Base-by-base conservation (phyloP, 2,329 filamentous ascomycete genomes). In the Davidsoniella eucalypti region DNA sequence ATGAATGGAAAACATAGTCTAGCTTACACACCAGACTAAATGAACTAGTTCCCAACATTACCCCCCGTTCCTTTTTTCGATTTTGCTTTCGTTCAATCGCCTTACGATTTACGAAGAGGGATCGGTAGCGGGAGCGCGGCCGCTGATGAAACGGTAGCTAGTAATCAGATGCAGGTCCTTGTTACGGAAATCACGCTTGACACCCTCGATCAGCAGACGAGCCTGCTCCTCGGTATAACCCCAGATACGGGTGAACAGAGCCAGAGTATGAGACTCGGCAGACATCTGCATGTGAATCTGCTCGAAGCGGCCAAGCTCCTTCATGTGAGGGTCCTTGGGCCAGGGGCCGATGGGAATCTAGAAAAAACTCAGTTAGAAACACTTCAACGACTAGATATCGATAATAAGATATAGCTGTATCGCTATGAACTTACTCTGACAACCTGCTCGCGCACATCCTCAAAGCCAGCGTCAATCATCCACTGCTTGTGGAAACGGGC, bases 231-330 rank as follows among this genome's bases (percentile, higher is more conserved):
- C 58, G 0, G 64, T 58, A 50, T 63, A 67, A 43, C 61, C 60
- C 54, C 59, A 61, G 0, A 66, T 64, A 1, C 65, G 59, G 0
- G 64, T 64, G 52, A 67, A 65, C 8, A 68, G 57, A 0, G 65
- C 65, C 0, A 63, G 65, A 1, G 64, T 66, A 48, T 68, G 64
- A 9, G 65, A 67, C 43, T 64, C 65, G 2, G 65, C 64, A 14
- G 64, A 64, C 65, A 67, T 67, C 49, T 67, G 64, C 65, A 67
- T 66, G 42, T 67, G 63, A 0, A 61, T 56, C 41, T 62, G 56
- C 56, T 67, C 64, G 46, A 59, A 66, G 0, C 57, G 56, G 37
- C 64, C 64, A 0, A 66, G 54, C 44, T 66, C 63, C 49, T 67
- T 66, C 36, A 66, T 52, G 2, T 55, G 52, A 3, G 60, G 59